phyloP scores from a whole-genome alignment of 768 basidiomycete genomes.

The Auriscalpium vulgare region DNA sequence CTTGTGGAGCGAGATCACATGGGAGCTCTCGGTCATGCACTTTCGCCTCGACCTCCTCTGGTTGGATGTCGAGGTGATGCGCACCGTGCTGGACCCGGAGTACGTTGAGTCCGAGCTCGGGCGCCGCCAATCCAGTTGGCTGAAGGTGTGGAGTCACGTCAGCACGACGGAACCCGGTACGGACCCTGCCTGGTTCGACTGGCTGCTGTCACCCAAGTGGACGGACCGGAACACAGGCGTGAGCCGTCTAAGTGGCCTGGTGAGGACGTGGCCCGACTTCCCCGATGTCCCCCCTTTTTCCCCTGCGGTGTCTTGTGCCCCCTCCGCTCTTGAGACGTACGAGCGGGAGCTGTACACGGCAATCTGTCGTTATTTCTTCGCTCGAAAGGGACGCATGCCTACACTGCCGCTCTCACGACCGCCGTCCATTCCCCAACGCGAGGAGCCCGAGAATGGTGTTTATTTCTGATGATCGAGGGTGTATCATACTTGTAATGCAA shows the following conservation, averaged over 20 bases:
- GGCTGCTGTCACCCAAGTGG: neutral
- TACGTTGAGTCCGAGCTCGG: neutral
- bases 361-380: neutral
- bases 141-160: neutral
- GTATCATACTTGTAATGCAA: neutral
- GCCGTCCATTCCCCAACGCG: neutral
- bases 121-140: neutral
- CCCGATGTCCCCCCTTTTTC: neutral
- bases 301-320: neutral
- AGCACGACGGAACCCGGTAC: neutral
- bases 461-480: neutral
- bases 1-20: neutral
- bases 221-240: neutral
- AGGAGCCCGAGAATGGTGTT: neutral
- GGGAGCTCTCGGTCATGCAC: neutral
- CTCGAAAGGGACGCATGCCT: neutral
- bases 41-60: neutral
- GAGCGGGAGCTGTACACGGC: neutral
- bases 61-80: neutral
- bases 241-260: neutral
- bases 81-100: neutral
- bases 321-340: neutral
- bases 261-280: neutral
- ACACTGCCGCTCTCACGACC: neutral
- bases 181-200: neutral